Evolutionary conservation across 2,329 filamentous ascomycete genomes (phyloP).

Genomic region (Penicillium sp.): DNA sequence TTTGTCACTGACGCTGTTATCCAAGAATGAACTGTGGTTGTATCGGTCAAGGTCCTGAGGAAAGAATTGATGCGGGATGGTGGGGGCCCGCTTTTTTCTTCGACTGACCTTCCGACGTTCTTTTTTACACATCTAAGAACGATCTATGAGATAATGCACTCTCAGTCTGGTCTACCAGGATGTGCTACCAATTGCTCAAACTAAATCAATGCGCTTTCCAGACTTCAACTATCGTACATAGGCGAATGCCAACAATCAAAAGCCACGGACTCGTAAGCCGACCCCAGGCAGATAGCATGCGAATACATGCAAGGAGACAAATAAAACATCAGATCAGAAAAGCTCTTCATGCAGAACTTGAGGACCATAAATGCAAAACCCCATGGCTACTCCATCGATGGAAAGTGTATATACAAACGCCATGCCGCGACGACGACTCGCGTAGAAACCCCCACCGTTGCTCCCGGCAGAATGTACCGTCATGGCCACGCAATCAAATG

Average conservation of each 20-base stretch:
- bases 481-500: slow-evolving; percentile 2
- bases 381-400: slow-evolving; percentile 16
- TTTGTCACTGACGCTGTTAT: background rate
- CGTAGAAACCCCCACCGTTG: background rate
- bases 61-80: slow-evolving; percentile 24
- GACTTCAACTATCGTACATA: slow-evolving; percentile 25
- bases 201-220: slow-evolving; percentile 20
- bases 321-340: slow-evolving; percentile 10
- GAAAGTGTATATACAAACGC: slow-evolving; percentile 25
- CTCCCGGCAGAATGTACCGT: background rate
- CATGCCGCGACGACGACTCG: slow-evolving; percentile 3
- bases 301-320: slow-evolving; percentile 13
- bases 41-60: slow-evolving; percentile 8
- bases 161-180: background rate
- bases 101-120: background rate
- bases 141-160: background rate
- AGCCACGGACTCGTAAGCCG: slow-evolving; percentile 8
- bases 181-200: background rate
- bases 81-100: slow-evolving; percentile 24
- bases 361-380: slow-evolving; percentile 14
- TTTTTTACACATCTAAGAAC: background rate
- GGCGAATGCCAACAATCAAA: slow-evolving; percentile 14
- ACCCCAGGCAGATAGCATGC: slow-evolving; percentile 10
- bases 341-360: slow-evolving; percentile 10
- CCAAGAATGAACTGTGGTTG: slow-evolving; percentile 6